phyloP scores from a whole-genome alignment of 2,329 filamentous ascomycete species.

The Furcasterigmium sp. region DNA sequence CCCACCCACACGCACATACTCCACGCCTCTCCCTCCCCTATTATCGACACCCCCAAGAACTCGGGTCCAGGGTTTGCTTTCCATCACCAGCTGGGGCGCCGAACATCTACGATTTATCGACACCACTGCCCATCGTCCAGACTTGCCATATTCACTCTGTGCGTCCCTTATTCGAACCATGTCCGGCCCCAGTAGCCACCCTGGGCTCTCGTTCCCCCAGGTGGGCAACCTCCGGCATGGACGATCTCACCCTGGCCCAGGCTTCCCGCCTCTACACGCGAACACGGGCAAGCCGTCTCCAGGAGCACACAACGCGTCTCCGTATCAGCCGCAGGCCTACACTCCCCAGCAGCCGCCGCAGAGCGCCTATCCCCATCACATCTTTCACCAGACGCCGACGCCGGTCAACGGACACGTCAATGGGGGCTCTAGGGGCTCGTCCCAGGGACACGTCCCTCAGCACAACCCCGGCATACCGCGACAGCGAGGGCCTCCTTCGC shows the following conservation, averaged over 20 bases:
- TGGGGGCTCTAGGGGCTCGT: slow-evolving; percentile 36
- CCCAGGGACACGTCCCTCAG: slow-evolving; percentile 37
- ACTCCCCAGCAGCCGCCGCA: slow-evolving; percentile 44
- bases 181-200: slow-evolving; percentile 45
- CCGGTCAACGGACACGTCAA: slow-evolving; percentile 43
- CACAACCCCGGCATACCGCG: slow-evolving; percentile 36
- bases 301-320: slow-evolving; percentile 47
- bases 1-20: slow-evolving; percentile 22
- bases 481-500: slow-evolving; percentile 37
- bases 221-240: slow-evolving; percentile 35
- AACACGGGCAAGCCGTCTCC: slow-evolving; percentile 50
- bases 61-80: slow-evolving; percentile 12
- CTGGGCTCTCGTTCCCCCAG: slow-evolving; percentile 48
- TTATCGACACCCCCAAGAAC: slow-evolving; percentile 33
- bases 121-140: slow-evolving; percentile 4
- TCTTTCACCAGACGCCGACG: slow-evolving; percentile 41
- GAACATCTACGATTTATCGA: background rate
- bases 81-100: background rate
- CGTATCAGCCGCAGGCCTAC: slow-evolving; percentile 50
- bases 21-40: slow-evolving; percentile 33
- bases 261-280: slow-evolving; percentile 41
- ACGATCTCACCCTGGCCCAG: slow-evolving; percentile 26
- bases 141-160: slow-evolving; percentile 1
- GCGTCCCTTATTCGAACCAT: slow-evolving; percentile 1
- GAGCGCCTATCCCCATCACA: slow-evolving; percentile 43